These are phyloP conservation scores for Penicillium concentricum DNA, from an alignment of 2,329 filamentous ascomycete genomes.

Conservation along the genomic window DNA sequence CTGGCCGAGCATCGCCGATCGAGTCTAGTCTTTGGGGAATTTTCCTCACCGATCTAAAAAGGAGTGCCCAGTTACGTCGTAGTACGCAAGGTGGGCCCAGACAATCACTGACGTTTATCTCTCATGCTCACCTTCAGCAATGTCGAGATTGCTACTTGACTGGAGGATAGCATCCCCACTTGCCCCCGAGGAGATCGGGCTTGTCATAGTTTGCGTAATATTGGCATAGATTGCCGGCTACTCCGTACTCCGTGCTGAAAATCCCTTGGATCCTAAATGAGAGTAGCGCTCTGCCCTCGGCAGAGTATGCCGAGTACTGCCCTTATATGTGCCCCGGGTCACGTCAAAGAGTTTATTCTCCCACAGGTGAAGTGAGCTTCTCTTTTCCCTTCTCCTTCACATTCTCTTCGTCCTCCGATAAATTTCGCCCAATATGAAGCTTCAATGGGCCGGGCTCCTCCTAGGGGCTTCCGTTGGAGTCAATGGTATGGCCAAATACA, in stretches of 20 bases:
- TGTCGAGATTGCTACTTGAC: neutral
- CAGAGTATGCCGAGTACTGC: neutral
- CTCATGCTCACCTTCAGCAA: neutral
- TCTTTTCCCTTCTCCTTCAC: neutral
- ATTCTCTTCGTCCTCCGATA: neutral
- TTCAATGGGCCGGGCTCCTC: slow-evolving; percentile 9
- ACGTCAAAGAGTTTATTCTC: neutral
- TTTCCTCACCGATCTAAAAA: neutral
- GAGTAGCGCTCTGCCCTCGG: neutral
- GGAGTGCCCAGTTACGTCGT: neutral
- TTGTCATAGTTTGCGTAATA: neutral
- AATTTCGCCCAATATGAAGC: slow-evolving; percentile 1
- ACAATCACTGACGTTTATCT: neutral
- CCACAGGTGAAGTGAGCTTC: neutral
- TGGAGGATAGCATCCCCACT: neutral
- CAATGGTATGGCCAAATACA: slow-evolving; percentile 8
- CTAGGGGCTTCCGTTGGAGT: slow-evolving; percentile 3
- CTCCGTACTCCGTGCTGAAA: neutral
- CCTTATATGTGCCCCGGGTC: neutral
- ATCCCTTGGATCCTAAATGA: neutral
- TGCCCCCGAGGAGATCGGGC: neutral
- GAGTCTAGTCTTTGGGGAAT: neutral
- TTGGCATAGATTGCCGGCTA: neutral
- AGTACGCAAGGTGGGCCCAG: neutral
- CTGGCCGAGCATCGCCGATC: neutral